Evolutionary conservation across 208 protist genomes (phyloP), one percentile per base, ranked within the genome.

Genomic region (Jaenimonas drosophilae): DNA sequence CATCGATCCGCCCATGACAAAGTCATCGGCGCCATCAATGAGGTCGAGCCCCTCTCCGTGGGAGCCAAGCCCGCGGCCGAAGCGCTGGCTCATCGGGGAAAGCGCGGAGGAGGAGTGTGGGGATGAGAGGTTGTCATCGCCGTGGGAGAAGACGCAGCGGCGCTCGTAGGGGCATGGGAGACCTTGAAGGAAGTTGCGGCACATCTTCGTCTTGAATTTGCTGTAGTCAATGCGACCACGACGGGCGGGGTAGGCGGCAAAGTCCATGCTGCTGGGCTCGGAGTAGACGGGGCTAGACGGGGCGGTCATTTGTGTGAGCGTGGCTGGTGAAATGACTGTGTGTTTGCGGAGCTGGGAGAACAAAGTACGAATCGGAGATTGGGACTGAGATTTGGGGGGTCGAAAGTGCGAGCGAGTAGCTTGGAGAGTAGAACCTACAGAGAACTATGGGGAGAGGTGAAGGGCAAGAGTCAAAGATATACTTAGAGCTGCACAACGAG

Each of bases 131-230:
- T 65, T 68, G 3, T 64, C 45, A 29, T 77, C 70, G 23, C 74
- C 82, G 61, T 94, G 87, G 4, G 82, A 86, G 49, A 94, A 94
- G 47, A 80, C 87, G 53, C 87, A 94, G 43, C 59, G 64, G 21
- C 85, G 70, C 16, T 75, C 82, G 44, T 90, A 94, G 2, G 76
- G 73, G 65, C 87, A 94, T 23, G 51, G 47, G 7, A 70, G 17
- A 19, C 82, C 76, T 33, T 70, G 53, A 11, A 67, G 26, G 52
- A 66, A 94, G 72, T 91, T 82, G 64, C 80, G 76, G 73, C 87
- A 94, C 61, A 78, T 53, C 57, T 85, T 88, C 20, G 83, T 91
- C 58, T 85, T 84, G 55, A 74, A 84, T 67, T 94, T 94, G 50
- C 54, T 69, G 55, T 68, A 65, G 54, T 91, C 87, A 14, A 91